Percentiles rank a stretch among this genome's conserved stretches.
Conservation (phyloP, 192 early-diverging fungal genomes). For the Backusella macrospora region DNA sequence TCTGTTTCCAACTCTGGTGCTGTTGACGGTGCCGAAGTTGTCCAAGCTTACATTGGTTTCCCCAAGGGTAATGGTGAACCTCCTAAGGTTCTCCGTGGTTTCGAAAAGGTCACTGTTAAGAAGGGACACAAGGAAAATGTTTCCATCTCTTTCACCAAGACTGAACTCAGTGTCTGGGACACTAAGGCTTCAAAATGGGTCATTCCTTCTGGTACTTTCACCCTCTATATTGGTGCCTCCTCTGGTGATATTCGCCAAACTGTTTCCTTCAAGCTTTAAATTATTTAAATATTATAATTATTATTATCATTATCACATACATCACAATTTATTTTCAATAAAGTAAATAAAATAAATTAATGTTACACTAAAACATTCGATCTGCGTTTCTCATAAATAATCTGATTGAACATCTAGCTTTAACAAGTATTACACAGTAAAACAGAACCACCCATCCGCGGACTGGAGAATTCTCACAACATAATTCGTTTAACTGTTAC, state of each 20-base stretch:
- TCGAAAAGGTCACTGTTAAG: conserved; percentile 33
- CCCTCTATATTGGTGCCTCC: conserved; percentile 55
- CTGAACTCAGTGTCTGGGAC: conserved; percentile 57
- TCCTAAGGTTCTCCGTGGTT: conserved; percentile 41
- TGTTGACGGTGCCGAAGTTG: conserved; percentile 38
- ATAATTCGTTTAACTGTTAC: not conserved
- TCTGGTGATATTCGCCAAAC: conserved; percentile 48
- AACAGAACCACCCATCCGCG: not conserved
- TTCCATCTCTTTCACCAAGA: conserved; percentile 37
- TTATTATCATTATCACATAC: not conserved
- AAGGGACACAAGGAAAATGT: conserved; percentile 32
- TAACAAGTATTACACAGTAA: not conserved
- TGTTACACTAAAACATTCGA: not conserved
- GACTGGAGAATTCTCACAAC: not conserved
- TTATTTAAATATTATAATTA: conserved; percentile 7
- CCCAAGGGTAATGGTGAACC: conserved; percentile 47
- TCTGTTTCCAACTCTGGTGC: conserved; percentile 41
- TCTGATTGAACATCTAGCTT: not conserved
- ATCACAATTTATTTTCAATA: not conserved
- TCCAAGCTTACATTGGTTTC: conserved; percentile 46
- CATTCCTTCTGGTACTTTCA: conserved; percentile 50
- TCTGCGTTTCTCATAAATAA: not conserved
- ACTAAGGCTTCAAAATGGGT: conserved; percentile 42
- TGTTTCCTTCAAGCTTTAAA: conserved; percentile 21
- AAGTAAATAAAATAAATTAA: not conserved